These are phyloP conservation scores for Macadamia tetraphylla DNA, from an alignment of 164 flowering plant species.

Conservation along the genomic window DNA sequence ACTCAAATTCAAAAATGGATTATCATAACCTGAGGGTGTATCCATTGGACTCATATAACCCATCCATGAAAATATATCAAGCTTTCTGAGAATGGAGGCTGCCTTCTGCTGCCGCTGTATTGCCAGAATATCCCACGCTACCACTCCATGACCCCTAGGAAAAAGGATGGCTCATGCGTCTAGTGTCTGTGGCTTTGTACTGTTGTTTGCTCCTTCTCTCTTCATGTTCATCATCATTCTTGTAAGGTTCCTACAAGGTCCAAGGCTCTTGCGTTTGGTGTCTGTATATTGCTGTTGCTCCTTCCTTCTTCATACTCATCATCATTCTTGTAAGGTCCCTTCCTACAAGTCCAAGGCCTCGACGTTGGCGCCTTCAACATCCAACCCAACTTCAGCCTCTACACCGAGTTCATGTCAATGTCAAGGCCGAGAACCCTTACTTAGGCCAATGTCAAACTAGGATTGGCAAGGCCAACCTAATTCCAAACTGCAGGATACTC, in stretches of 20 bases:
- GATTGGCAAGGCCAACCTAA: slow-evolving; percentile 34
- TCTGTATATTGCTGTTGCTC: not conserved
- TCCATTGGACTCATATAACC: slow-evolving; percentile 15
- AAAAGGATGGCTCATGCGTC: slow-evolving; percentile 20
- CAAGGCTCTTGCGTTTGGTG: too few species aligned
- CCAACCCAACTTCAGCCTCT: slow-evolving; percentile 35
- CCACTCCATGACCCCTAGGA: slow-evolving; percentile 11
- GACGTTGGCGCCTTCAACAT: slow-evolving; percentile 38
- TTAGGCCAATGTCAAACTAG: too few species aligned
- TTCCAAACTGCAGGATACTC: too few species aligned
- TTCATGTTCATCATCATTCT: slow-evolving; percentile 29
- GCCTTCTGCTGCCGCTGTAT: slow-evolving; percentile 39
- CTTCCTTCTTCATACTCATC: slow-evolving; percentile 16
- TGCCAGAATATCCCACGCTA: slow-evolving; percentile 46
- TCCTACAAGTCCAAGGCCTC: slow-evolving; percentile 32
- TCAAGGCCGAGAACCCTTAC: slow-evolving; percentile 51
- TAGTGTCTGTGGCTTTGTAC: slow-evolving; percentile 28
- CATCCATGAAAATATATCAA: slow-evolving; percentile 30
- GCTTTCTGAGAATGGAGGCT: slow-evolving; percentile 23
- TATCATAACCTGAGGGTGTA: slow-evolving; percentile 9
- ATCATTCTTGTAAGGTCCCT: slow-evolving; percentile 37
- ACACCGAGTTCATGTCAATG: slow-evolving; percentile 33
- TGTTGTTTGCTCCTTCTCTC: slow-evolving; percentile 40
- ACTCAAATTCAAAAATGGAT: not conserved
- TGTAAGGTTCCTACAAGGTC: not conserved